Conservation (phyloP, 768 basidiomycete genomes). For the Kwoniella sp. region DNA sequence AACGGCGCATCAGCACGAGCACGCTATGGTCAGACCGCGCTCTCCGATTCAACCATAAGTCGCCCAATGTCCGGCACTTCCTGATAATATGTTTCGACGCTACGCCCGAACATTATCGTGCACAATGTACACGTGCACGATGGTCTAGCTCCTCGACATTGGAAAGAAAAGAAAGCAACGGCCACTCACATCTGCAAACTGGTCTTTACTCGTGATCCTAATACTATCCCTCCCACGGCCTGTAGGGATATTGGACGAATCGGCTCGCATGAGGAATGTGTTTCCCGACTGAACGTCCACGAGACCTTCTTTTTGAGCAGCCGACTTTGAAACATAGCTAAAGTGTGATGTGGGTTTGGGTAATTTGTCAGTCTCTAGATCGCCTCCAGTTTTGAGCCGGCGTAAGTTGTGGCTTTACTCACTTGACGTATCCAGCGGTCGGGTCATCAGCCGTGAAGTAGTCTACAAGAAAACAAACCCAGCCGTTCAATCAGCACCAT, state of each 20-base stretch:
- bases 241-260: constrained; percentile 36
- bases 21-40: background rate
- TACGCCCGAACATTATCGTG: background rate
- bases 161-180: background rate
- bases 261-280: constrained; percentile 49
- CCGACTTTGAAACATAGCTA: constrained; percentile 48
- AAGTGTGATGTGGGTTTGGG: background rate
- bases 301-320: constrained; percentile 34
- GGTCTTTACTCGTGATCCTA: constrained; percentile 48
- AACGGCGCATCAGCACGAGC: constrained; percentile 9
- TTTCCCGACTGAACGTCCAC: constrained; percentile 31
- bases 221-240: constrained; percentile 52
- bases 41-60: too few relatives aligned
- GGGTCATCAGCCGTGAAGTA: constrained; percentile 53
- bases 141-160: background rate
- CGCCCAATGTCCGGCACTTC: too few relatives aligned
- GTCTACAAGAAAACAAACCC: constrained; percentile 30
- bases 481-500: background rate
- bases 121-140: too few relatives aligned
- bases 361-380: too few relatives aligned
- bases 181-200: constrained; percentile 49
- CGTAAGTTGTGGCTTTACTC: background rate
- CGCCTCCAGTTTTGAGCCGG: too few relatives aligned
- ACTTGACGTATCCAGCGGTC: constrained; percentile 48
- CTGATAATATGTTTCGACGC: too few relatives aligned